Percentiles rank a stretch among this genome's conserved stretches.
phyloP scores from a whole-genome alignment of 768 basidiomycete genomes.

The Imleria badia region DNA sequence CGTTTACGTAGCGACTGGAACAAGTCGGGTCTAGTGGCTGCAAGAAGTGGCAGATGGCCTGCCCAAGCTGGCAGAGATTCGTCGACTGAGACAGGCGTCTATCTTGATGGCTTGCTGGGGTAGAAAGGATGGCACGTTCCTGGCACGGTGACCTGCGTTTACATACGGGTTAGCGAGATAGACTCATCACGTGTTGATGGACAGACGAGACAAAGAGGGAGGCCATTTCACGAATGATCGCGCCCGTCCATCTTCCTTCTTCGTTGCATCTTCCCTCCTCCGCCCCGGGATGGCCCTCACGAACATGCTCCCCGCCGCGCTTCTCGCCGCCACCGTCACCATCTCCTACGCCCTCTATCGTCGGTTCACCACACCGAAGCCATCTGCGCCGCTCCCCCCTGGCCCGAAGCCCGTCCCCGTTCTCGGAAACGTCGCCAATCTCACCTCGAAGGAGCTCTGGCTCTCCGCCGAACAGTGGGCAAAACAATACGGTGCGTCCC shows the following conservation, averaged over 20 bases:
- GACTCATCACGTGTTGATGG: slow-evolving; percentile 11
- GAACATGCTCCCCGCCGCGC: slow-evolving; percentile 14
- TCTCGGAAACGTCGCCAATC: slow-evolving; percentile 62
- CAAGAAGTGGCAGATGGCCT: no score
- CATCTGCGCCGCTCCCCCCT: slow-evolving; percentile 51
- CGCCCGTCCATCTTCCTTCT: slow-evolving; percentile 16
- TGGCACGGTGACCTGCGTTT: no score
- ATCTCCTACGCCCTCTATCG: slow-evolving; percentile 20
- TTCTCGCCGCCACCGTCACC: slow-evolving; percentile 18
- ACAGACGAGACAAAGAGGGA: not conserved
- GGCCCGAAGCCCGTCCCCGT: slow-evolving; percentile 67
- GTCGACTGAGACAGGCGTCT: not conserved
- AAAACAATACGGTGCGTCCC: slow-evolving; percentile 54
- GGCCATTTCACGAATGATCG: not conserved
- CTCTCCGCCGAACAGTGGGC: slow-evolving; percentile 61
- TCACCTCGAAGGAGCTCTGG: slow-evolving; percentile 65
- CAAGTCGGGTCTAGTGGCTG: no score
- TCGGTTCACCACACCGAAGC: slow-evolving; percentile 10
- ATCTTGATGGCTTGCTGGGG: not conserved
- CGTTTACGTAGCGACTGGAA: not conserved
- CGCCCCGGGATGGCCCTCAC: slow-evolving; percentile 9
- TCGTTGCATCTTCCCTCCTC: slow-evolving; percentile 14
- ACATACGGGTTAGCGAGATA: no score
- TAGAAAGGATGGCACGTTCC: no score
- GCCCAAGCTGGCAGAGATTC: not conserved